Percentiles rank a stretch among this genome's conserved stretches.
Evolutionary conservation across 257 asterid species (phyloP).

Genomic region (Rauvolfia tetraphylla): DNA sequence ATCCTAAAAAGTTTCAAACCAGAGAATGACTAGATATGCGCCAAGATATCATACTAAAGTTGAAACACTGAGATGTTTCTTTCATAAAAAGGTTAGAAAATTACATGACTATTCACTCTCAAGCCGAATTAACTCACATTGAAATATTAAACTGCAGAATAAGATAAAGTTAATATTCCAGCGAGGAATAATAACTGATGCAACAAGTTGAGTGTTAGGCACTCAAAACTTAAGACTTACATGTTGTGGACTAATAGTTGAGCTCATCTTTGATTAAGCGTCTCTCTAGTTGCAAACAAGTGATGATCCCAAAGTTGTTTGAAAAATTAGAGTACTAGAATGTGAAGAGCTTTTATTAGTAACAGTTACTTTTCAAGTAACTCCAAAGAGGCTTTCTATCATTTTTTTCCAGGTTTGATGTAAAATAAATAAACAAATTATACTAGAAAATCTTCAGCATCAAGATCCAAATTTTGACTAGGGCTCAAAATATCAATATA

Average conservation of each 20-base stretch:
- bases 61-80: neutral
- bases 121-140: neutral
- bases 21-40: no score
- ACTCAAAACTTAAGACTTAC: no score
- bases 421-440: neutral
- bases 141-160: neutral
- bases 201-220: neutral
- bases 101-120: neutral
- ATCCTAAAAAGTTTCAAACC: neutral
- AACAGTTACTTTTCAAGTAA: neutral
- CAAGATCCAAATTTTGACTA: no score
- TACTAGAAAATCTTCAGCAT: no score
- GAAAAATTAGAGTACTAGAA: neutral
- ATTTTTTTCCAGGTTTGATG: neutral
- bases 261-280: neutral
- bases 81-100: neutral
- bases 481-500: neutral
- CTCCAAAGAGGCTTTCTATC: neutral
- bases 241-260: neutral
- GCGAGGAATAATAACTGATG: neutral
- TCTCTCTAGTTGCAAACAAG: neutral
- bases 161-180: neutral
- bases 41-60: neutral
- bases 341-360: neutral
- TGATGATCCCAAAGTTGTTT: neutral